phyloP scores from a whole-genome alignment of 257 asterid species.

The Coffea canephora region DNA sequence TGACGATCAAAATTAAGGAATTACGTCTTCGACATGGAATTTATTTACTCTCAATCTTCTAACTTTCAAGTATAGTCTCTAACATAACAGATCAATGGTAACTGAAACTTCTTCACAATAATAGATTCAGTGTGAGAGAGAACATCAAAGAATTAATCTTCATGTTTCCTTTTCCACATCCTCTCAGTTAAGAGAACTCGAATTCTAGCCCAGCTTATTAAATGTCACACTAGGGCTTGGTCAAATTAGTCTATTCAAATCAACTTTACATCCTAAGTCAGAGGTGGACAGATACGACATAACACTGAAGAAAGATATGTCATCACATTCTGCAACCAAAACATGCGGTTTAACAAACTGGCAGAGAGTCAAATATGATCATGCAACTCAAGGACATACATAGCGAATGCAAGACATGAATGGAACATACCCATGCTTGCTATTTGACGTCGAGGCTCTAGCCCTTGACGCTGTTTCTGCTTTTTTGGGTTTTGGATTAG shows the following conservation, averaged over 20 bases:
- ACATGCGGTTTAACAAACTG: not conserved
- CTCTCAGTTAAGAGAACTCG: not conserved
- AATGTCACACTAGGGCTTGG: not conserved
- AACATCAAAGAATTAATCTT: not conserved
- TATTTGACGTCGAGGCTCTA: slow-evolving; percentile 79
- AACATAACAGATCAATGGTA: not conserved
- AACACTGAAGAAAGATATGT: not conserved
- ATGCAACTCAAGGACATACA: not conserved
- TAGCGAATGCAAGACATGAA: not conserved
- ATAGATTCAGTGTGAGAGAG: not conserved
- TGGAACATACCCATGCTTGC: slow-evolving; percentile 59
- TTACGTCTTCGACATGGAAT: not conserved
- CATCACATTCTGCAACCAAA: not conserved
- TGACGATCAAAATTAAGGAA: not conserved
- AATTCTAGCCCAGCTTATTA: not conserved
- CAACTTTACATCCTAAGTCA: not conserved
- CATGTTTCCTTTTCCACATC: not conserved
- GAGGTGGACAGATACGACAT: not conserved
- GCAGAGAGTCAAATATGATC: not conserved
- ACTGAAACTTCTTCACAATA: not conserved
- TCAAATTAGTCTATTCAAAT: not conserved
- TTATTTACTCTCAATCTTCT: not conserved
- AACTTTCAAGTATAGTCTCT: not conserved
- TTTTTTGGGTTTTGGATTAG: slow-evolving; percentile 61
- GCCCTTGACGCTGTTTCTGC: slow-evolving; percentile 49